Base-by-base conservation (phyloP, 768 basidiomycete genomes). In the Tylopilus subfusipes region DNA sequence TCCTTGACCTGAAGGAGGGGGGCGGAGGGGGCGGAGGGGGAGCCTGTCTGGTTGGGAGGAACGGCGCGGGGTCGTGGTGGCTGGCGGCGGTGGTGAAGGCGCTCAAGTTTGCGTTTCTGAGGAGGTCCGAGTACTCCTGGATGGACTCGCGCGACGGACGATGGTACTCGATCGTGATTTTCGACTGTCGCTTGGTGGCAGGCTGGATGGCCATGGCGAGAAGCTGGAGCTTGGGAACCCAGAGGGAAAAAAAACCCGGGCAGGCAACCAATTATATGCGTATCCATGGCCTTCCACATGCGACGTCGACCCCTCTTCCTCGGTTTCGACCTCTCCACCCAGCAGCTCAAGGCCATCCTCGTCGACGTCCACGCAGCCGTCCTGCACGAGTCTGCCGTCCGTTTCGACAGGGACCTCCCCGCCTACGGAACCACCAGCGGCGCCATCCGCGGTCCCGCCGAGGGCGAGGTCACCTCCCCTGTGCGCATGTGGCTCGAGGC, bases 141-240 rank as follows among this genome's bases (percentile, higher is more conserved):
- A 90, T 84, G 59, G 84, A 86, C 68, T 87, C 82, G 42, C 87
- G 75, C 12, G 84, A 85, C 3, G 88, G 88, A 18, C 84, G 76
- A 73, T 88, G 83, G 68, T 88, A 86, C 65, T 91, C 86, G 68
- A 92, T 77, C 16, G 86, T 84, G 52, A 81, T 83, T 76, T 81
- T 85, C 25, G 84, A 84, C 65, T 50, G 53, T 54, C 53, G 53
- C 21, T 5, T 27, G 63, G 77, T 71, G 61, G 75, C 11, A 11
- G 33, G 9, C 31, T 33, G 31, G 13, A 33, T 33, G 31, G 36
- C 72, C 76, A 78, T 78, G 58, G 63, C 29, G 14, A 21, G 12
- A 30, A 12, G n/a, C n/a, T n/a, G n/a, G n/a, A n/a, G n/a, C n/a
- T n/a, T 36, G 34, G 34, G 34, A 36, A 36, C 13, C 3, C 34